phyloP scores from a whole-genome alignment of 73 alveolate species.

The Paramecium caudatum region DNA sequence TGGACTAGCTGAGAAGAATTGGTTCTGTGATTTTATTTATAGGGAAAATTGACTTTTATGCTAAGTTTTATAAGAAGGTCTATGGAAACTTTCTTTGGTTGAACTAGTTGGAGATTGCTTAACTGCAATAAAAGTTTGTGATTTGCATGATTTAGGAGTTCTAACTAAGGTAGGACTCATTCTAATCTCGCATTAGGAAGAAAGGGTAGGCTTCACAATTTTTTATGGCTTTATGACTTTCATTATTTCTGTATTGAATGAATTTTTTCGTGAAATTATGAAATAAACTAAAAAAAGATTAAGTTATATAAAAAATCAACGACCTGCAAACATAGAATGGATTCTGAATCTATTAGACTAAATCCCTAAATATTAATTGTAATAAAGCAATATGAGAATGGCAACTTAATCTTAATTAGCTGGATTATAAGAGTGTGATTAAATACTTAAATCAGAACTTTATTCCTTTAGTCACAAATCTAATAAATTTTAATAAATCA shows the following conservation, averaged over 20 bases:
- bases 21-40: background rate
- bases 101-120: background rate
- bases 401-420: background rate
- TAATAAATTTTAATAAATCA: background rate
- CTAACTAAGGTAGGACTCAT: background rate
- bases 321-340: slow-evolving; percentile 62
- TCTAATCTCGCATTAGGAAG: background rate
- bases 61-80: background rate
- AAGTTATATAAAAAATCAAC: slow-evolving; percentile 41
- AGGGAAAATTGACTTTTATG: slow-evolving; percentile 23
- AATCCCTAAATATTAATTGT: slow-evolving; percentile 58
- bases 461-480: slow-evolving; percentile 3
- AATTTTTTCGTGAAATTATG: slow-evolving; percentile 37
- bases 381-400: slow-evolving; percentile 15
- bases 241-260: too few species aligned
- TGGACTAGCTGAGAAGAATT: background rate
- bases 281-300: slow-evolving; percentile 40
- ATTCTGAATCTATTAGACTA: slow-evolving; percentile 50
- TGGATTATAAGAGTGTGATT: slow-evolving; percentile 58
- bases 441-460: slow-evolving; percentile 54
- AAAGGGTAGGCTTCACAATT: slow-evolving; percentile 28
- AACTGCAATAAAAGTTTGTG: slow-evolving; percentile 11
- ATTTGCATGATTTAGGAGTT: slow-evolving; percentile 6
- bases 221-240: background rate
- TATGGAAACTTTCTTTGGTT: background rate